Evolutionary conservation across 495 filamentous ascomycete species (phyloP).

Genomic region (Clavariopsis aquatica): DNA sequence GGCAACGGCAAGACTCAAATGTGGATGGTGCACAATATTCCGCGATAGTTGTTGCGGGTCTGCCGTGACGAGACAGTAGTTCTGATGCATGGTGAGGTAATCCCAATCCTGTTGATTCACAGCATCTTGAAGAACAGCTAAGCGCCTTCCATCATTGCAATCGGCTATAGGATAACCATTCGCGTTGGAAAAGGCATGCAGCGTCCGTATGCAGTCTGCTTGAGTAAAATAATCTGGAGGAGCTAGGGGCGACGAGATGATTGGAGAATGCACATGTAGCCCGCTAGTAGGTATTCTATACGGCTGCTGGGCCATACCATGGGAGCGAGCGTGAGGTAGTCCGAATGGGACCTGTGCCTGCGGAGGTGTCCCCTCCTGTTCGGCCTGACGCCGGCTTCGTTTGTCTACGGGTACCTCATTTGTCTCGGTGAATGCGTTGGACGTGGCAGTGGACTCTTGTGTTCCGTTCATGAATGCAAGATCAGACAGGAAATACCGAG

Average conservation of each 20-base stretch:
- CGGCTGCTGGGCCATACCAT: constrained; percentile 1
- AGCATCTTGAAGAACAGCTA: constrained; percentile 23
- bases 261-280: background rate
- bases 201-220: background rate
- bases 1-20: background rate
- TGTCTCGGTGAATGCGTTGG: too few relatives aligned
- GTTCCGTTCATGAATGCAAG: background rate
- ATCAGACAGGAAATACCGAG: background rate
- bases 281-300: background rate
- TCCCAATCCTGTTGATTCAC: constrained; percentile 22
- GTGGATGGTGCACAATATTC: constrained; percentile 13
- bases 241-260: background rate
- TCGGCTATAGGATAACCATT: background rate
- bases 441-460: background rate
- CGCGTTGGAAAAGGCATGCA: background rate
- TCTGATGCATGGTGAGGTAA: constrained; percentile 33
- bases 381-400: too few relatives aligned
- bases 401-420: too few relatives aligned
- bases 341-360: background rate
- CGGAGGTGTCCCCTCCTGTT: constrained; percentile 8
- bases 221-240: background rate
- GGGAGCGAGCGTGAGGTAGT: background rate
- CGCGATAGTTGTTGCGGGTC: constrained; percentile 1
- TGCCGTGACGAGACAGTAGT: constrained; percentile 22
- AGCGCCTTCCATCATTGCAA: constrained; percentile 7